Percentiles rank a stretch among this genome's conserved stretches.
These are phyloP conservation scores for Limonium bicolor DNA, from an alignment of 148 eudicot genomes.

Conservation along the genomic window DNA sequence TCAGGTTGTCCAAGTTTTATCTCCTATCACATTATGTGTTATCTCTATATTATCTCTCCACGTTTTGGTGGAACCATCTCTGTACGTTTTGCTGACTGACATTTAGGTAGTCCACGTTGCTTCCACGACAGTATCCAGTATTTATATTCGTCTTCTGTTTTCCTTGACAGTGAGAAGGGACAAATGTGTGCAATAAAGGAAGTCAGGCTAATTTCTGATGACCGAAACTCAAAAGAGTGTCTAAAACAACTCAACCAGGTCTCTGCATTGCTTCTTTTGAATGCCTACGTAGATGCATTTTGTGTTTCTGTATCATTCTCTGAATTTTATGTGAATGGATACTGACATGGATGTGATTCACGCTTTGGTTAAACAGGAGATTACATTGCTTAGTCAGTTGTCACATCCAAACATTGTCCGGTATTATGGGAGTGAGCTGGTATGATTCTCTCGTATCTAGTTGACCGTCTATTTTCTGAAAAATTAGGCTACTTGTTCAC, in stretches of 20 bases:
- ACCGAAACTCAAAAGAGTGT: constrained; percentile 88
- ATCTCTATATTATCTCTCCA: too few relatives aligned
- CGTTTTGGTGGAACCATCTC: too few relatives aligned
- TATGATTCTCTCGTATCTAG: too few relatives aligned
- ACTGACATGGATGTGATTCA: not conserved
- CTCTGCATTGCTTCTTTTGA: constrained; percentile 3
- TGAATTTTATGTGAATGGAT: not conserved
- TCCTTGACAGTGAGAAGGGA: constrained; percentile 67
- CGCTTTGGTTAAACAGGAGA: constrained; percentile 38
- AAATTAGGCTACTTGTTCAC: not conserved
- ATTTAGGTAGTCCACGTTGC: too few relatives aligned
- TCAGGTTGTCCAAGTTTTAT: too few relatives aligned
- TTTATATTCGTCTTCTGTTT: too few relatives aligned
- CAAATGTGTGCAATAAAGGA: constrained; percentile 99
- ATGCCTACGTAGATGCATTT: not conserved
- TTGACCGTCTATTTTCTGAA: not conserved
- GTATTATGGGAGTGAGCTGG: constrained; percentile 79
- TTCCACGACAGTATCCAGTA: too few relatives aligned
- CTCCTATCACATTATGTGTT: too few relatives aligned
- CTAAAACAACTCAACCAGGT: constrained; percentile 90
- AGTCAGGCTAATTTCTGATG: constrained; percentile 83
- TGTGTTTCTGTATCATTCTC: too few relatives aligned
- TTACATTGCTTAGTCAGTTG: constrained; percentile 59
- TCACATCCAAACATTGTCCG: constrained; percentile 91
- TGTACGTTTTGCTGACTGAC: too few relatives aligned